phyloP scores from a whole-genome alignment of 139 green algal species.

The Tetraselmis chui region DNA sequence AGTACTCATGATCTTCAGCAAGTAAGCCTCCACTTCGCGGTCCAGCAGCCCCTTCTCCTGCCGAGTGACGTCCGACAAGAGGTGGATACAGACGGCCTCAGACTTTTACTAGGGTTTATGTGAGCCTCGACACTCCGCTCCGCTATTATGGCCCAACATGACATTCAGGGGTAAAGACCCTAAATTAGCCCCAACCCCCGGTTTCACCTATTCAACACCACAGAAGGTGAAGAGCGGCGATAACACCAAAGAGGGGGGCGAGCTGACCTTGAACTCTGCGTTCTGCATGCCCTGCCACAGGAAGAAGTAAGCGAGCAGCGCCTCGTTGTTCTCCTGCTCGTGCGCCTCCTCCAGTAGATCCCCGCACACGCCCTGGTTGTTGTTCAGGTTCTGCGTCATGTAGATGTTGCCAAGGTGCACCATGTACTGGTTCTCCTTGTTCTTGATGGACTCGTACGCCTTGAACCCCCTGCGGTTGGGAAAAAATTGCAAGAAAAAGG shows the following conservation, averaged over 20 bases:
- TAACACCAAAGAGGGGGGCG: neutral
- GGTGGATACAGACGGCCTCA: too few relatives aligned
- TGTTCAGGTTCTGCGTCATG: neutral
- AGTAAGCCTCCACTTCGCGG: neutral
- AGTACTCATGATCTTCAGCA: neutral
- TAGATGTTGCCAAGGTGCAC: neutral
- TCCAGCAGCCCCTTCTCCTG: neutral
- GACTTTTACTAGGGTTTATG: too few relatives aligned
- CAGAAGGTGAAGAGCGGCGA: too few relatives aligned
- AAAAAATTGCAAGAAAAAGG: too few relatives aligned
- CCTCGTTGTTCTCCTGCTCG: slow-evolving; percentile 7
- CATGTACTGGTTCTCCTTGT: neutral
- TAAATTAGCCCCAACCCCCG: too few relatives aligned
- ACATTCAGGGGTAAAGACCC: too few relatives aligned
- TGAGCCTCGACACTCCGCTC: too few relatives aligned
- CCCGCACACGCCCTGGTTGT: neutral
- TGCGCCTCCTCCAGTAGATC: slow-evolving; percentile 8
- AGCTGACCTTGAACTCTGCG: neutral
- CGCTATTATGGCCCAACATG: too few relatives aligned
- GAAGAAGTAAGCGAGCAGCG: slow-evolving; percentile 8
- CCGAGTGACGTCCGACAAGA: too few relatives aligned
- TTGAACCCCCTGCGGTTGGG: neutral
- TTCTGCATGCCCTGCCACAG: slow-evolving; percentile 1
- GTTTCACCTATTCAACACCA: too few relatives aligned
- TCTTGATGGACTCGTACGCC: neutral